These are phyloP conservation scores for Olyra latifolia DNA, from an alignment of 176 grass and related monocot species.

Conservation along the genomic window DNA sequence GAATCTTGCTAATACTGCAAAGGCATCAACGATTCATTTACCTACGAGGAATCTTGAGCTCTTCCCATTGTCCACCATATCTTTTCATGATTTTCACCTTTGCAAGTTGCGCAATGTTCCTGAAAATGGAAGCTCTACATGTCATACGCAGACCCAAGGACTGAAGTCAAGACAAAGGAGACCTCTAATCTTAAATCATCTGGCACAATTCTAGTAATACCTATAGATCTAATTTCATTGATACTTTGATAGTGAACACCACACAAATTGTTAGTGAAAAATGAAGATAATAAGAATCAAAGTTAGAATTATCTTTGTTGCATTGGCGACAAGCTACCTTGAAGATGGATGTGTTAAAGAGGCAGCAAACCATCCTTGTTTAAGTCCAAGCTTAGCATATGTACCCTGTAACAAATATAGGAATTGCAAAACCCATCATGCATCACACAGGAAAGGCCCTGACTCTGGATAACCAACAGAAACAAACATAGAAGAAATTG, in stretches of 20 bases:
- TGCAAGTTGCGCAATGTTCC: conserved; percentile 95
- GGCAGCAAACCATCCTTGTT: conserved; percentile 80
- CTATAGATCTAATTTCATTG: background rate
- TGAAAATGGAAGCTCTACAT: conserved; percentile 39
- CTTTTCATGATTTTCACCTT: conserved; percentile 89
- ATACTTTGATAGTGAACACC: background rate
- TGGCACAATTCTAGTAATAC: background rate
- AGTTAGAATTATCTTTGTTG: background rate
- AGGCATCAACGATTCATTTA: conserved; percentile 21
- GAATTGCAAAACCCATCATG: conserved; percentile 13
- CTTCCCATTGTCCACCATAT: conserved; percentile 59
- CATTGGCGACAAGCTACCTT: conserved; percentile 50
- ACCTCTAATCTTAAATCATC: background rate
- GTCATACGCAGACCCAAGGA: background rate
- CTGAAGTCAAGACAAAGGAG: background rate
- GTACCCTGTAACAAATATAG: conserved; percentile 55
- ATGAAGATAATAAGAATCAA: background rate
- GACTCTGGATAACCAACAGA: background rate
- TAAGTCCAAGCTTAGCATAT: conserved; percentile 87
- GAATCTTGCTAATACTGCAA: conserved; percentile 2
- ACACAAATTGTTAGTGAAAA: background rate
- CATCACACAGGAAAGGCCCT: background rate
- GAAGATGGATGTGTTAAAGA: conserved; percentile 66
- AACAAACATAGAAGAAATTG: background rate
- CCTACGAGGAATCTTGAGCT: conserved; percentile 74